Evolutionary conservation across 768 basidiomycete genomes (phyloP).

Genomic region (Boletus tomentosulus): DNA sequence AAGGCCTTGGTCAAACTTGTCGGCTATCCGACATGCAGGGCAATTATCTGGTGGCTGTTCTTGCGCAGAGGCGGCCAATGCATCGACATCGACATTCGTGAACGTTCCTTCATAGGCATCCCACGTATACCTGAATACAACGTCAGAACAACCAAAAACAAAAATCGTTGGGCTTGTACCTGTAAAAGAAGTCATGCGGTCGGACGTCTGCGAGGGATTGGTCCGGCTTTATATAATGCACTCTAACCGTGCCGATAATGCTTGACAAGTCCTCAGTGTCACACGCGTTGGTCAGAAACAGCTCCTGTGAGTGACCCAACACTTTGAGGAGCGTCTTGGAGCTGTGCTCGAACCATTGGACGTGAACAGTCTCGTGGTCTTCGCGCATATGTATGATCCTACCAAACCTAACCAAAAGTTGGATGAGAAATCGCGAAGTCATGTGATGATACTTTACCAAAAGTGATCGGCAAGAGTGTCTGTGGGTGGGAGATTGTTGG

Average conservation of each 20-base stretch:
- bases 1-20: slow-evolving; percentile 32
- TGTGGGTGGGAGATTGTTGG: slow-evolving; percentile 32
- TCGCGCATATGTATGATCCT: slow-evolving; percentile 52
- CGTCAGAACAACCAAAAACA: slow-evolving; percentile 1
- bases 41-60: slow-evolving; percentile 49
- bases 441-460: slow-evolving; percentile 41
- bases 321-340: slow-evolving; percentile 58
- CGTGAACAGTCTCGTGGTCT: slow-evolving; percentile 45
- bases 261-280: slow-evolving; percentile 35
- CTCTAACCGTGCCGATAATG: slow-evolving; percentile 47
- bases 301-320: slow-evolving; percentile 56
- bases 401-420: slow-evolving; percentile 53
- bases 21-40: slow-evolving; percentile 38
- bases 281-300: slow-evolving; percentile 60
- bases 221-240: slow-evolving; percentile 33
- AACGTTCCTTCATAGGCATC: slow-evolving; percentile 44
- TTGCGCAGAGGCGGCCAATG: slow-evolving; percentile 6
- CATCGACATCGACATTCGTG: slow-evolving; percentile 35
- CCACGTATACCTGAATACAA: slow-evolving; percentile 45
- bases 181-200: slow-evolving; percentile 51
- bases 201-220: slow-evolving; percentile 23
- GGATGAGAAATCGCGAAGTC: not conserved
- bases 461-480: slow-evolving; percentile 55
- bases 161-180: slow-evolving; percentile 34
- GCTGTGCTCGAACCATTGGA: slow-evolving; percentile 75